Evolutionary conservation across 257 asterid species (phyloP).

Genomic region (Solanum appendiculatum): DNA sequence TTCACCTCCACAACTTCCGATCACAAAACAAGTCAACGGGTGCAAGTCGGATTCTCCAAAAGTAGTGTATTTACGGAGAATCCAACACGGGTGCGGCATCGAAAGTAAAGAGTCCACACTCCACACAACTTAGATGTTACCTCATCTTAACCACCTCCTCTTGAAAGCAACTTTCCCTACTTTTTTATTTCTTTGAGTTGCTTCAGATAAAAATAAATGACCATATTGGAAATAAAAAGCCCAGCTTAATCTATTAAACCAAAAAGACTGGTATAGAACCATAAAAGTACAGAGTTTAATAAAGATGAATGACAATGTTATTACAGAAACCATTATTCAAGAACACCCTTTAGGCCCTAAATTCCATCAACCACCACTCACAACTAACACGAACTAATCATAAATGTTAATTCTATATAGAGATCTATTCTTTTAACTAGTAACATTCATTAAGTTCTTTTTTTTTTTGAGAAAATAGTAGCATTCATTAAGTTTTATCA

Average conservation of each 20-base stretch:
- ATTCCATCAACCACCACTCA: background rate
- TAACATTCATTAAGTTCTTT: background rate
- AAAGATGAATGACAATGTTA: background rate
- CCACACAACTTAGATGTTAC: no score
- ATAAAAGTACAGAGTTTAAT: background rate
- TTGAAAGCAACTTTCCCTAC: background rate
- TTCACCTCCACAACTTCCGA: background rate
- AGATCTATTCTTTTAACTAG: background rate
- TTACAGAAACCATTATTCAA: background rate
- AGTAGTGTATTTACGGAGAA: no score
- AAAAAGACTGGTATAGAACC: background rate
- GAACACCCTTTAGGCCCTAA: background rate
- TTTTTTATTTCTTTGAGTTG: background rate
- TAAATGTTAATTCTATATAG: background rate
- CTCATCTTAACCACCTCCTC: background rate
- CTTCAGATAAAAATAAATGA: background rate
- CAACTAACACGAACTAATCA: background rate
- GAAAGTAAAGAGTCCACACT: no score
- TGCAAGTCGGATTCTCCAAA: no score
- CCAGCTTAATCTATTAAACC: background rate
- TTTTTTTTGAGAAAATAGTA: no score
- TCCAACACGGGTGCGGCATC: no score
- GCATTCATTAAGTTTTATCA: background rate
- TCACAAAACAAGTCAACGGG: background rate
- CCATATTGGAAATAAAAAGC: background rate